phyloP scores from a whole-genome alignment of 164 flowering plant genomes.

The Cinnamomum micranthum region DNA sequence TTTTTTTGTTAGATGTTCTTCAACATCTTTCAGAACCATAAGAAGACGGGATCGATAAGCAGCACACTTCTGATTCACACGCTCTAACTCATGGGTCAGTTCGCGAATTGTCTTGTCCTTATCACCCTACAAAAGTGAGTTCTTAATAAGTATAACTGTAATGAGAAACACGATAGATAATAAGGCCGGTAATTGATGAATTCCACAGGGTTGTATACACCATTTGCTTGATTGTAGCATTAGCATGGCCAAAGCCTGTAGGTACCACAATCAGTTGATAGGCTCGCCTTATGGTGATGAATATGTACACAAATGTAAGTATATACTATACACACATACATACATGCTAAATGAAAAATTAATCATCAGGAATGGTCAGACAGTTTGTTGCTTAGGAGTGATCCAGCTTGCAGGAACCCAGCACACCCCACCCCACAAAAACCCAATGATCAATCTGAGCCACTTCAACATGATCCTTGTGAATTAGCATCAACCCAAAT shows the following conservation, averaged over 20 bases:
- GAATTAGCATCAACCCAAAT: no score
- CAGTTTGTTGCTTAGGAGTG: no score
- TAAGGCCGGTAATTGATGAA: neutral
- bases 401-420: no score
- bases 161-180: neutral
- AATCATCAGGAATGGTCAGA: no score
- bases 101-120: slow-evolving; percentile 32
- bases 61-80: slow-evolving; percentile 36
- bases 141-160: neutral
- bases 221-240: neutral
- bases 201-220: neutral
- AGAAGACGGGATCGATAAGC: slow-evolving; percentile 37
- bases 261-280: neutral
- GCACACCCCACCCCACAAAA: no score
- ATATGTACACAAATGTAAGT: neutral
- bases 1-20: slow-evolving; percentile 37
- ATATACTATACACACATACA: neutral
- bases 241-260: neutral
- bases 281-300: neutral
- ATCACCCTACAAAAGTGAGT: slow-evolving; percentile 32
- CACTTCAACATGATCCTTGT: no score
- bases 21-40: slow-evolving; percentile 39
- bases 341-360: neutral
- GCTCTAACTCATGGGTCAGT: slow-evolving; percentile 28
- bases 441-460: no score